Evolutionary conservation across 2,329 filamentous ascomycete genomes (phyloP), one percentile per base, ranked within the genome.

Genomic region (Penicillium sp.): DNA sequence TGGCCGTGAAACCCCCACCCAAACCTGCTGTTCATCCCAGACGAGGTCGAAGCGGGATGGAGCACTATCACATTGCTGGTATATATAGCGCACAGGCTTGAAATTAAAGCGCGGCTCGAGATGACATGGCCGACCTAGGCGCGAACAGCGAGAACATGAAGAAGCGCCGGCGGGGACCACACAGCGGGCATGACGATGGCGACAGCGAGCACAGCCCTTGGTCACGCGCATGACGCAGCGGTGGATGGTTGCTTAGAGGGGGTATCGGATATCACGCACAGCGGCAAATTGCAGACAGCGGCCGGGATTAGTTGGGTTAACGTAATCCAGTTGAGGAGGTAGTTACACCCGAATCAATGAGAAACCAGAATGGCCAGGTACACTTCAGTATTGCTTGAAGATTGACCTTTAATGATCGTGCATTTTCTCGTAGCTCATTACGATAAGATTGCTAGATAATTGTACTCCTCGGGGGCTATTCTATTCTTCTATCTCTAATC

Each of bases 21-120:
- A 68, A 22, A 63, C 57, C 62, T 68, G 66, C 35, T 63, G 49
- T 28, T 60, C 56, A 65, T 66, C 66, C 66, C 66, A 68, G 19
- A 57, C 56, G 22, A 68, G 60, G 22, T 65, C 58, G 37, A 63
- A 68, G 15, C 62, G 59, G 17, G 60, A 24, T 17, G 37, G 53
- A 45, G 55, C 44, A 51, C 49, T 57, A 40, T 60, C 60, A 45
- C 51, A 59, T 53, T 63, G 55, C 40, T 68, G 66, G 53, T 63
- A 66, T 50, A 66, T 59, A 57, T 65, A 56, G 47, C 58, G 58
- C 12, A 68, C 66, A 28, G 60, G 54, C 56, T 61, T 64, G 56
- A 68, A 68, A 26, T 60, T 56, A 50, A 66, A 68, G 37, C 62
- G 66, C 54, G 66, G 66, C 44, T 63, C 62, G 17, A 66, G 60